A percentile compares a stretch with the other conserved stretches of the same genome.
Evolutionary conservation across 1,284 basidiomycete genomes (phyloP).

Genomic region (Ganoderma boninense): DNA sequence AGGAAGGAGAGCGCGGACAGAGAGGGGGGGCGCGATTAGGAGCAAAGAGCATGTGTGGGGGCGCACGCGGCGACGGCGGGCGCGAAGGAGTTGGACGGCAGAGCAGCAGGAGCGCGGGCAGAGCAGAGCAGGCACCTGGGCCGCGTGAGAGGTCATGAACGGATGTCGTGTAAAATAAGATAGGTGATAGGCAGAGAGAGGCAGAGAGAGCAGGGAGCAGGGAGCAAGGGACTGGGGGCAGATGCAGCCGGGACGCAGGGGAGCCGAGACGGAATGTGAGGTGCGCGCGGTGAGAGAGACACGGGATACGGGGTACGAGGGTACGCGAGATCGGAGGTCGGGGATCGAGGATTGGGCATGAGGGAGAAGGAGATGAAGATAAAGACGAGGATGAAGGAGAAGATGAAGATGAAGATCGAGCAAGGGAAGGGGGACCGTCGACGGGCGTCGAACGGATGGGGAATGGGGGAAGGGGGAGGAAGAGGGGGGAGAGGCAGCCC

Average conservation of each 20-base stretch:
- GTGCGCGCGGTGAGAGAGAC: background rate
- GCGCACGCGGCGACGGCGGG: background rate
- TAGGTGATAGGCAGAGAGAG: background rate
- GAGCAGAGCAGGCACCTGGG: background rate
- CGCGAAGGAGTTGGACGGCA: background rate
- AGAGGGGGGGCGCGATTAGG: background rate
- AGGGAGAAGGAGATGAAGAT: background rate
- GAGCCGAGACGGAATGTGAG: background rate
- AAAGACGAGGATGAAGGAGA: background rate
- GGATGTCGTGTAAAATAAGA: slow-evolving; percentile 18
- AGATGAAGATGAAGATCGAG: background rate
- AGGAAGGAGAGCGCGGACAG: no score
- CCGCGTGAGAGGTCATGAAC: slow-evolving; percentile 8
- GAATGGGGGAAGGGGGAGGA: background rate
- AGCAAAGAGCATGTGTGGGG: background rate
- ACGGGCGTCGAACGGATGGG: background rate
- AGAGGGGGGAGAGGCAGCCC: background rate
- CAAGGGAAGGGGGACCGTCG: background rate
- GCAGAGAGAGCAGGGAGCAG: no score
- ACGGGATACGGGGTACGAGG: background rate
- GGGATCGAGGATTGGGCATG: background rate
- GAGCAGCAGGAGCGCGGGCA: background rate
- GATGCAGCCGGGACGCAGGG: background rate
- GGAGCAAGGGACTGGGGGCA: background rate
- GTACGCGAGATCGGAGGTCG: background rate